Percentiles rank a stretch among this genome's conserved stretches.
Evolutionary conservation across 2,329 filamentous ascomycete species (phyloP).

Genomic region (Monascus ruber): DNA sequence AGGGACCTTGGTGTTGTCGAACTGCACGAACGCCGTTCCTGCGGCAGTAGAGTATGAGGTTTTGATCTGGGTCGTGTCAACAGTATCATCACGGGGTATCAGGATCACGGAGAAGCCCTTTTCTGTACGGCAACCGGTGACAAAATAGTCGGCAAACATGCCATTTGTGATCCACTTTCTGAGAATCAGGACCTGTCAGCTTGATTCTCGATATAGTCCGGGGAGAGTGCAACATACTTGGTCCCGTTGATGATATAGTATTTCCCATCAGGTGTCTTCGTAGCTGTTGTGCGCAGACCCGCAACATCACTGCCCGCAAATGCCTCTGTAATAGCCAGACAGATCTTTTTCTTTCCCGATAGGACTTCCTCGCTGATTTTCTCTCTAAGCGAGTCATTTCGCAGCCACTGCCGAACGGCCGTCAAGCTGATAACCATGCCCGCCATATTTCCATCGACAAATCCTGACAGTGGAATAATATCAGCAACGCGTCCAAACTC

Average conservation of each 20-base stretch:
- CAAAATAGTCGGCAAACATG: slow-evolving; percentile 71
- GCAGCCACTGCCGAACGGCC: slow-evolving; percentile 68
- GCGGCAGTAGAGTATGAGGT: slow-evolving; percentile 64
- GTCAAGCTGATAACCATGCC: slow-evolving; percentile 77
- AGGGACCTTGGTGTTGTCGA: slow-evolving; percentile 78
- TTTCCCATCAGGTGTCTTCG: slow-evolving; percentile 63
- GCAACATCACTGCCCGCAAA: slow-evolving; percentile 79
- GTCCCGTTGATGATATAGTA: slow-evolving; percentile 49
- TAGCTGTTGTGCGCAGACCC: slow-evolving; percentile 64
- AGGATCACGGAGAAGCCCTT: slow-evolving; percentile 70
- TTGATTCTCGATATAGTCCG: slow-evolving; percentile 35
- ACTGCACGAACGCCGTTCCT: slow-evolving; percentile 68
- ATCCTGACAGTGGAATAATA: slow-evolving; percentile 33
- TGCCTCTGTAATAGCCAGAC: slow-evolving; percentile 76
- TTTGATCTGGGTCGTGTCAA: slow-evolving; percentile 53
- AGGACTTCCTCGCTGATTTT: slow-evolving; percentile 61
- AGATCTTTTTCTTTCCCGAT: slow-evolving; percentile 76
- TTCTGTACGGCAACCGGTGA: slow-evolving; percentile 65
- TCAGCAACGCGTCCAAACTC: too few relatives aligned
- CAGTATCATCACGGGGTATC: slow-evolving; percentile 59
- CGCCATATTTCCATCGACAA: slow-evolving; percentile 77
- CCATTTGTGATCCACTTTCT: slow-evolving; percentile 87
- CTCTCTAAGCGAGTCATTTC: slow-evolving; percentile 54
- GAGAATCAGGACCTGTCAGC: slow-evolving; percentile 29
- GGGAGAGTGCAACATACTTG: slow-evolving; percentile 14